A percentile compares a stretch with the other conserved stretches of the same genome.
These are phyloP conservation scores for Pseudonitzschia multiseries DNA, from an alignment of 108 stramenopile species.

Conservation along the genomic window DNA sequence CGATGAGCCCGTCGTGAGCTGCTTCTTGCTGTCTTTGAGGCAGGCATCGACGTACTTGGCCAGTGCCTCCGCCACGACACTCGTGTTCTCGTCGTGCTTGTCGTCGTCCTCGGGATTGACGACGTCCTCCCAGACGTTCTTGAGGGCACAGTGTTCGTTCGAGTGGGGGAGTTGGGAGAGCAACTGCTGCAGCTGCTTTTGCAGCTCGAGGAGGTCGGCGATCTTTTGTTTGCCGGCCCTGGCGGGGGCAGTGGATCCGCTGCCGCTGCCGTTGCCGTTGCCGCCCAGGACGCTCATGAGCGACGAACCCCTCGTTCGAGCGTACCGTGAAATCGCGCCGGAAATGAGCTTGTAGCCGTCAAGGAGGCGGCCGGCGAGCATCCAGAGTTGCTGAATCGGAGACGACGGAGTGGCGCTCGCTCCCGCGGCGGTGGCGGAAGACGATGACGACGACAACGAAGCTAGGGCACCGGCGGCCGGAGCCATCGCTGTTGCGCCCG, in stretches of 20 bases:
- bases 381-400: constrained; percentile 46
- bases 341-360: constrained; percentile 41
- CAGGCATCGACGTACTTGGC: constrained; percentile 84
- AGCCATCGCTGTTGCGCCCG: not conserved
- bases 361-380: constrained; percentile 36
- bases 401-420: not conserved
- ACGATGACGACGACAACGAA: not conserved
- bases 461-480: not conserved
- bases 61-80: constrained; percentile 79
- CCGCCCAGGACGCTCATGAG: constrained; percentile 20
- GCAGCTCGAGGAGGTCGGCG: constrained; percentile 61
- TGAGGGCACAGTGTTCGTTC: constrained; percentile 71
- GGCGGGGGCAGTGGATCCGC: not conserved
- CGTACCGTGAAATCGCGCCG: constrained; percentile 41
- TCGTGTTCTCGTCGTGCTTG: constrained; percentile 42
- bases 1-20: constrained; percentile 25
- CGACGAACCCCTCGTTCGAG: constrained; percentile 26
- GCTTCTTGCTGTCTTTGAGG: constrained; percentile 70
- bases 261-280: constrained; percentile 13
- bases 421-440: not conserved
- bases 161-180: constrained; percentile 58
- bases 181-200: constrained; percentile 55
- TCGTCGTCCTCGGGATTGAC: constrained; percentile 52
- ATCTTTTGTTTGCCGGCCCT: constrained; percentile 42
- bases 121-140: constrained; percentile 85